Evolutionary conservation across 2,329 filamentous ascomycete genomes (phyloP), one percentile per base, ranked within the genome.

Genomic region (Meredithiella fracta): DNA sequence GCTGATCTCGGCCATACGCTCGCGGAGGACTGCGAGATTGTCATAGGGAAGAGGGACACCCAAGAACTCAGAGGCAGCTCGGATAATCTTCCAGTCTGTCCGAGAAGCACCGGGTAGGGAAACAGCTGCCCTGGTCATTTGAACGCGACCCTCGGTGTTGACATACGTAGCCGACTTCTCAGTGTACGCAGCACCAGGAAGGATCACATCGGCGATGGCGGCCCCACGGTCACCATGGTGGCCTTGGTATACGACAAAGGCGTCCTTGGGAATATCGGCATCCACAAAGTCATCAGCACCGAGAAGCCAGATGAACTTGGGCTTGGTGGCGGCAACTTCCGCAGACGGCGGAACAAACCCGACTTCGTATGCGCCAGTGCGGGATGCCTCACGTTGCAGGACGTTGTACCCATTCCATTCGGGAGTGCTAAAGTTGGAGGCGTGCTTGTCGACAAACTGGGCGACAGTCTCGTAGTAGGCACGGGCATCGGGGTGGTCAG

Each of bases 341-440:
- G 82, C 72, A 15, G 88, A 95, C 51, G 90, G 87, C 14, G 88
- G 83, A 37, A 86, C 87, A 71, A 96, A 98, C 65, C 92, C 92
- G 64, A 98, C 82, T 72, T 98, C 92, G 67, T 89, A 98, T 59
- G 92, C 92, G 67, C 89, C 92, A 38, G 85, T 85, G 63, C 91
- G 84, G 60, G 92, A 96, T 59, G 92, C 92, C 60, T 88, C 85
- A 61, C 91, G 83, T 72, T 98, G 92, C 54, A 98, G 82, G 59
- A 98, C 82, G 68, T 96, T 98, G 78, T 91, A 98, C 59, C 91
- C 92, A 68, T 95, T 92, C 89, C 94, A 97, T 69, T 95, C 89
- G 17, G 81, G 73, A 4, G 86, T 95, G 65, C 79, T 73, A 76
- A 98, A 96, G 73, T 83, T 94, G 63, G 79, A 75, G 61, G 88